phyloP scores from a whole-genome alignment of 768 basidiomycete genomes.

The Mycena olivaceomarginata region DNA sequence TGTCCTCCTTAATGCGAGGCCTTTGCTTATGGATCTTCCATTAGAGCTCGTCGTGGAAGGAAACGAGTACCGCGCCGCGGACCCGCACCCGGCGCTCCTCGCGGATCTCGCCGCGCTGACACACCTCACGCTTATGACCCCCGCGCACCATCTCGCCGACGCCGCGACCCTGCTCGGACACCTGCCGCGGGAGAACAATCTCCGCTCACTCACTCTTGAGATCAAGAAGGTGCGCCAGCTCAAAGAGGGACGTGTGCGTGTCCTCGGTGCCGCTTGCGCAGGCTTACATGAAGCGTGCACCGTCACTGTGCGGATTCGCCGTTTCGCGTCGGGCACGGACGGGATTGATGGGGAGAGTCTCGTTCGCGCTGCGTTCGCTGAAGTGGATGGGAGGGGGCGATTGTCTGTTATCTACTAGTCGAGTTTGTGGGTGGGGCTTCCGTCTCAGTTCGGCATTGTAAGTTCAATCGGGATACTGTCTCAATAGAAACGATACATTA shows the following conservation, averaged over 20 bases:
- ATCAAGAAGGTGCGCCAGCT: background rate
- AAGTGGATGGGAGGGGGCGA: background rate
- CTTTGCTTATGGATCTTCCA: background rate
- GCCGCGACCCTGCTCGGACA: constrained; percentile 3
- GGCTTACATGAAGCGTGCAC: background rate
- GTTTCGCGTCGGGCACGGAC: background rate
- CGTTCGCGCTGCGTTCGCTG: background rate
- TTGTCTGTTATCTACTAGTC: too few species aligned
- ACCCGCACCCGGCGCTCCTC: background rate
- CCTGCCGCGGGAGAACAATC: background rate
- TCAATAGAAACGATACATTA: too few species aligned
- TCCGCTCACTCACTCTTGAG: background rate
- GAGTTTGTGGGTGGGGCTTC: too few species aligned
- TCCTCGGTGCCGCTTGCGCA: constrained; percentile 3
- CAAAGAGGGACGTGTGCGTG: background rate
- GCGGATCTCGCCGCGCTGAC: constrained; percentile 13
- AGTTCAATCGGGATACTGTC: too few species aligned
- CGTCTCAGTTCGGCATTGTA: too few species aligned
- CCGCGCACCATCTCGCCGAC: background rate
- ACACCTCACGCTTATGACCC: constrained; percentile 12
- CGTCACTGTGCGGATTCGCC: constrained; percentile 8
- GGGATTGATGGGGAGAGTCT: background rate
- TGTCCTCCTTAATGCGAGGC: too few species aligned
- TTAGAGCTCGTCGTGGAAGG: background rate
- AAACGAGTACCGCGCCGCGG: background rate